Evolutionary conservation across 495 filamentous ascomycete genomes (phyloP).

Genomic region (Talaromyces ruber): DNA sequence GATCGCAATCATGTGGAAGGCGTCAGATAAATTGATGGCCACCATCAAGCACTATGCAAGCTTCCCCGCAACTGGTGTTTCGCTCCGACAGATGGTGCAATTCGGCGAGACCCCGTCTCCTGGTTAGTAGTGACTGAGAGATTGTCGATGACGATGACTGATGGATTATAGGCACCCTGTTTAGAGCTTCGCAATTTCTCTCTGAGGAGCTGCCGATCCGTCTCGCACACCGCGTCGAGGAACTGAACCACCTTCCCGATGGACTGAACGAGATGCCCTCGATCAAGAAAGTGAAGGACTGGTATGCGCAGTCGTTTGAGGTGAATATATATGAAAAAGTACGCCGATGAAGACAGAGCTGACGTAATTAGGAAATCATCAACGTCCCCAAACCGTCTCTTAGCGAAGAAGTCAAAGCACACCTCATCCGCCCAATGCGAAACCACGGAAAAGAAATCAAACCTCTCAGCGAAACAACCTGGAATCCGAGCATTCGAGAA

Average conservation of each 20-base stretch:
- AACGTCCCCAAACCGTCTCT: conserved; percentile 69
- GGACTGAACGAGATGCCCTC: conserved; percentile 97
- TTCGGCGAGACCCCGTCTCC: conserved; percentile 87
- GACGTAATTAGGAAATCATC: conserved; percentile 71
- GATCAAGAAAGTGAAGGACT: conserved; percentile 88
- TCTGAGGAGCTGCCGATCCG: conserved; percentile 97
- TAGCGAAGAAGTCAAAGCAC: conserved; percentile 64
- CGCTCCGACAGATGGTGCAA: conserved; percentile 96
- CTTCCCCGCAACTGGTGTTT: conserved; percentile 96
- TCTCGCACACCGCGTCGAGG: conserved; percentile 89
- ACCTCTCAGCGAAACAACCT: conserved; percentile 71
- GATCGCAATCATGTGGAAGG: conserved; percentile 69
- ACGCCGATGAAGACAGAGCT: background rate
- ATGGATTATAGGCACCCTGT: conserved; percentile 67
- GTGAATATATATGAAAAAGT: conserved; percentile 35
- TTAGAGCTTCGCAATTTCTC: conserved; percentile 95
- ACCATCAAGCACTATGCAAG: conserved; percentile 97
- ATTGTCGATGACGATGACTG: background rate
- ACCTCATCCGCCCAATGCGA: conserved; percentile 66
- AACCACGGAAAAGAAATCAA: conserved; percentile 48
- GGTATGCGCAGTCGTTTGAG: conserved; percentile 99
- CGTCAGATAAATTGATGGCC: conserved; percentile 83
- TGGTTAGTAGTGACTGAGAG: conserved; percentile 41
- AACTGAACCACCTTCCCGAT: conserved; percentile 87
- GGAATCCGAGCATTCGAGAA: conserved; percentile 80